Base-by-base conservation (phyloP, 352 stramenopile species). In the Phytophthora lateralis region DNA sequence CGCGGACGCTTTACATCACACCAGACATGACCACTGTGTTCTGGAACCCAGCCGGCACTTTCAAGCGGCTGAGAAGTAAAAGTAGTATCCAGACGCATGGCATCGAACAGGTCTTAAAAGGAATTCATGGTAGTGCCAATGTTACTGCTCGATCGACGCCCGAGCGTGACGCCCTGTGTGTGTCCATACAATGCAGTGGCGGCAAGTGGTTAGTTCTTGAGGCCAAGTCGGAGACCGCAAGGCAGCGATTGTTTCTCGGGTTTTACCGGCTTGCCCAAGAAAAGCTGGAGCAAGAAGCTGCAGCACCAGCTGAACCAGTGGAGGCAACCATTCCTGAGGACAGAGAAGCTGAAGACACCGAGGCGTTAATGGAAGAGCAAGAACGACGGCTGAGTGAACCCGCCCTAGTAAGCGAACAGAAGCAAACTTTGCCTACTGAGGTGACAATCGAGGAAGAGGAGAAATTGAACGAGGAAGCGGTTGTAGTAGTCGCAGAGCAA, bases 1-100 rank as follows among this genome's bases (percentile, higher is more conserved):
- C 79, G 42, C 80, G 82, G 18, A 82, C 64, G 18, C 76, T 91
- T 50, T 84, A 73, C 53, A 71, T 90, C 46, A 84, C 70, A 6
- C 56, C 65, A 4, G 74, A 89, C 29, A 64, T 90, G 60, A 55
- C 57, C 24, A 60, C 55, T 0, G 61, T 90, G 20, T 83, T 82
- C 57, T 90, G 80, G 82, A 85, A 83, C 61, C 71, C 76, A 18
- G 49, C 74, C 11, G 78, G 70, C 11, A 75, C 60, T 21, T 77
- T 84, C 39, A 73, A 65, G 24, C 76, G 76, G 62, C 52, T 73
- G 57, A 69, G 43, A 18, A 75, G 71, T 37, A 90, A 86, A 53
- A 88, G 76, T 46, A 85, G 69, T 17, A 41, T 91, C 8, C 69
- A 73, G 8, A 66, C 69, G 14, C 52, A 54, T 2, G 47, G 53